phyloP scores from a whole-genome alignment of 108 stramenopile genomes.

The Nannochloropsis gaditana region DNA sequence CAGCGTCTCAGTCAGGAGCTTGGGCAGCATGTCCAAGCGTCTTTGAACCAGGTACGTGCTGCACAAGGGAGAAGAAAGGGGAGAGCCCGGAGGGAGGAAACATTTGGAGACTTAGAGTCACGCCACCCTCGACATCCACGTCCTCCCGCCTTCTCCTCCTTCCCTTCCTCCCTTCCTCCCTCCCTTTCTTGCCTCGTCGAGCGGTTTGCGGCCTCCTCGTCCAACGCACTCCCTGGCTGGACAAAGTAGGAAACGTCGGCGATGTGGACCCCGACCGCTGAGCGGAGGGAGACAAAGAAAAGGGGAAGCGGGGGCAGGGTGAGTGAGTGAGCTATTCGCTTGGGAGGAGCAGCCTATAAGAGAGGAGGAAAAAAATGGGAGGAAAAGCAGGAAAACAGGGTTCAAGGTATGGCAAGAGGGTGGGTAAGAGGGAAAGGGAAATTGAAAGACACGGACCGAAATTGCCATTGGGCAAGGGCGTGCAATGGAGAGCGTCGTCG shows the following conservation, averaged over 20 bases:
- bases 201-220: conserved; percentile 87
- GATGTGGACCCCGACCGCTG: conserved; percentile 89
- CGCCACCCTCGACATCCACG: not conserved
- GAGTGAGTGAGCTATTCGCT: not conserved
- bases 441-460: conserved; percentile 40
- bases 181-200: not conserved
- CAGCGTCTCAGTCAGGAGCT: conserved; percentile 81
- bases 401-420: not conserved
- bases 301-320: not conserved
- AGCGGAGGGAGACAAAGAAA: not conserved
- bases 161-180: not conserved
- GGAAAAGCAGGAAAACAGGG: not conserved
- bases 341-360: not conserved
- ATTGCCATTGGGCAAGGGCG: conserved; percentile 74
- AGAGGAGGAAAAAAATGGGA: not conserved
- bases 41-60: conserved; percentile 89
- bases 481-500: conserved; percentile 95
- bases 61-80: not conserved
- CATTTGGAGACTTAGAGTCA: too few species aligned
- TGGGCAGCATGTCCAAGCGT: conserved; percentile 95
- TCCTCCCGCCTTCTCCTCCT: not conserved
- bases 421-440: not conserved
- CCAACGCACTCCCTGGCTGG: conserved; percentile 76
- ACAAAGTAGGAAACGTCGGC: conserved; percentile 99
- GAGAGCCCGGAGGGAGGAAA: not conserved